Percentiles rank a stretch among this genome's conserved stretches.
These are phyloP conservation scores for Vitis rupestris DNA, from an alignment of 164 flowering plant genomes.

Conservation along the genomic window DNA sequence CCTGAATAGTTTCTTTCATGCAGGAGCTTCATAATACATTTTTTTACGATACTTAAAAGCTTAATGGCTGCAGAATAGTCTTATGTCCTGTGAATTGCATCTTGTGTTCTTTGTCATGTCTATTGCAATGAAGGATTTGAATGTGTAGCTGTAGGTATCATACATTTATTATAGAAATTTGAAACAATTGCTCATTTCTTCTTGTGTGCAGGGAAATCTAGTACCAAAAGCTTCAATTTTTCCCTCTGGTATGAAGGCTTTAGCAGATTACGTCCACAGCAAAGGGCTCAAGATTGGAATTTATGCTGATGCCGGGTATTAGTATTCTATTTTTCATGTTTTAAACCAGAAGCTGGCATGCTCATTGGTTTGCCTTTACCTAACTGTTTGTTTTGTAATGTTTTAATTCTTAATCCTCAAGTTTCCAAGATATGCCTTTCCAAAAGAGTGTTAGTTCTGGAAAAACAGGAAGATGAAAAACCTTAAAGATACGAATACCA, in stretches of 20 bases:
- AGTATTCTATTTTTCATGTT: neutral
- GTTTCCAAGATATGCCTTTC: too few species aligned
- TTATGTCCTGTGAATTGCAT: neutral
- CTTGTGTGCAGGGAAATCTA: slow-evolving; percentile 7
- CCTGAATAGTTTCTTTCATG: neutral
- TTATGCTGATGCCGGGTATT: slow-evolving; percentile 10
- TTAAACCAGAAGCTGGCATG: neutral
- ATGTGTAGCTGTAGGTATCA: neutral
- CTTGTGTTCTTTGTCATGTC: neutral
- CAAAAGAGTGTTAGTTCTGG: too few species aligned
- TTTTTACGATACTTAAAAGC: neutral
- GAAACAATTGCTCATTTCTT: neutral
- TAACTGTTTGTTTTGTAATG: too few species aligned
- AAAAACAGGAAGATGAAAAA: too few species aligned
- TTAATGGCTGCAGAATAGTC: too few species aligned
- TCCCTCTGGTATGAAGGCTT: slow-evolving; percentile 15
- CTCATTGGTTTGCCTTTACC: too few species aligned
- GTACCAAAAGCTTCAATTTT: slow-evolving; percentile 5
- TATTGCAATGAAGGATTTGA: neutral
- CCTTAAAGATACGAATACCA: too few species aligned
- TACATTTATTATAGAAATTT: neutral
- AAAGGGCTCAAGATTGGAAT: slow-evolving; percentile 14
- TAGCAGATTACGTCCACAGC: slow-evolving; percentile 10
- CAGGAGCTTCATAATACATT: neutral
- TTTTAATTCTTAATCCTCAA: too few species aligned